Percentiles rank a stretch among this genome's conserved stretches.
These are phyloP conservation scores for Tetraselmis striata DNA, from an alignment of 139 green algal genomes.

Conservation along the genomic window DNA sequence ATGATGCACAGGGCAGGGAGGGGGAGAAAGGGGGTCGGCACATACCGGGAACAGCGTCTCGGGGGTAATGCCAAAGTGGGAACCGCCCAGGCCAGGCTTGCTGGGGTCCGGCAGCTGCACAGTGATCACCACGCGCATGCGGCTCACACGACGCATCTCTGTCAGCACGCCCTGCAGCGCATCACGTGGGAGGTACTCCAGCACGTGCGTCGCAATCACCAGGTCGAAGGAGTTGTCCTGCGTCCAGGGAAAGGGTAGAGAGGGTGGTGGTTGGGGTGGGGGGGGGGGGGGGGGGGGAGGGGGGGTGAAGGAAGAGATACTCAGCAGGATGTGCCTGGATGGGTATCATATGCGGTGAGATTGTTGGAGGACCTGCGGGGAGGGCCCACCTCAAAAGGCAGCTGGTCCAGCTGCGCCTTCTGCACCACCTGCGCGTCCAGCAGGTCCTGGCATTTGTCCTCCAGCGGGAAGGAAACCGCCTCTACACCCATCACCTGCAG, in stretches of 20 bases:
- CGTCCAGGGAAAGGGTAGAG: neutral
- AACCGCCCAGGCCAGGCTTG: conserved; percentile 1
- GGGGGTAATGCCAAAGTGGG: neutral
- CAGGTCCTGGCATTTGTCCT: conserved; percentile 20
- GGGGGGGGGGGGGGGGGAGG: conserved; percentile 1
- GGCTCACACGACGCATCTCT: conserved; percentile 8
- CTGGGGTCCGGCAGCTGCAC: neutral
- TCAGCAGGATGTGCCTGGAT: too few relatives aligned
- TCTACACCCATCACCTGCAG: conserved; percentile 9
- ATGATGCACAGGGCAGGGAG: too few relatives aligned
- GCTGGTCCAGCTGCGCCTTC: conserved; percentile 11
- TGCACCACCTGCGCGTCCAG: conserved; percentile 9
- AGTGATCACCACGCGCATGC: conserved; percentile 2
- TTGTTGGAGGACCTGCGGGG: too few relatives aligned
- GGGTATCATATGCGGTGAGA: too few relatives aligned
- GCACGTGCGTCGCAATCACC: conserved; percentile 10
- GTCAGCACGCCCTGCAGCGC: conserved; percentile 6
- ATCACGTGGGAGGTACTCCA: conserved; percentile 19
- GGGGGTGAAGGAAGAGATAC: too few relatives aligned
- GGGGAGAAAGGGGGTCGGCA: neutral
- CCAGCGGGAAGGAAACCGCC: conserved; percentile 15
- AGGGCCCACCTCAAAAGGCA: conserved; percentile 11
- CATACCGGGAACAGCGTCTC: neutral
- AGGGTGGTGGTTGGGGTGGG: too few relatives aligned
- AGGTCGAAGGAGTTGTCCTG: neutral